These are phyloP conservation scores for Daldinia concentrica DNA, from an alignment of 495 filamentous ascomycete genomes.

Conservation along the genomic window DNA sequence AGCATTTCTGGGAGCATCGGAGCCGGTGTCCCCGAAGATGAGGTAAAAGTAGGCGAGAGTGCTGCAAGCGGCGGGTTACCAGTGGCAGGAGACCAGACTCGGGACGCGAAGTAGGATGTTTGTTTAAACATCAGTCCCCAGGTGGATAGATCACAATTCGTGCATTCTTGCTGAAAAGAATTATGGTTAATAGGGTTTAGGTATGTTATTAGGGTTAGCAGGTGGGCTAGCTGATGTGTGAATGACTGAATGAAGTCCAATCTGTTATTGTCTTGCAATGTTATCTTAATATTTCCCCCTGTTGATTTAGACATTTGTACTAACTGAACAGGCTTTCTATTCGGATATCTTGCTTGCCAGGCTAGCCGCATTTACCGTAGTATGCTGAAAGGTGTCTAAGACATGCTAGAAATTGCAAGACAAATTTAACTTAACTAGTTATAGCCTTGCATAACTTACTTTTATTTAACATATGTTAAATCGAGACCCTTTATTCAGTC, in stretches of 20 bases:
- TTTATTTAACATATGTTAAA: not conserved
- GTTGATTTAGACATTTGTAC: not conserved
- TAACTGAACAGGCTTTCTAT: no score
- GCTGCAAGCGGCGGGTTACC: constrained; percentile 59
- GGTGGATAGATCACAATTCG: not conserved
- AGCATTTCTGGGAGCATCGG: constrained; percentile 51
- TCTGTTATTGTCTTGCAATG: not conserved
- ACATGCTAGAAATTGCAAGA: constrained; percentile 5
- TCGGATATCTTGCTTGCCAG: not conserved
- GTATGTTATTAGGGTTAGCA: not conserved
- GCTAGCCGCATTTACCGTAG: not conserved
- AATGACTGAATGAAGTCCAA: constrained; percentile 14
- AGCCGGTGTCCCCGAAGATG: constrained; percentile 59
- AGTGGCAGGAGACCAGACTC: constrained; percentile 15
- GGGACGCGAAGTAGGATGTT: constrained; percentile 26
- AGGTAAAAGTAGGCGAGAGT: constrained; percentile 65
- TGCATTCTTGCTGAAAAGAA: not conserved
- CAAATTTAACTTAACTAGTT: not conserved
- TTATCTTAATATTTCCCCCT: not conserved
- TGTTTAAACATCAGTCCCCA: not conserved
- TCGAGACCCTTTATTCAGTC: no score
- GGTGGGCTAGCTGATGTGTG: not conserved
- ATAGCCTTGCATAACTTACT: not conserved
- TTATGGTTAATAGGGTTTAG: not conserved
- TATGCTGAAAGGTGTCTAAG: not conserved